Evolutionary conservation across 306 rosid genomes (phyloP), one percentile per base, ranked within the genome.

Genomic region (Citrullus colocynthis): DNA sequence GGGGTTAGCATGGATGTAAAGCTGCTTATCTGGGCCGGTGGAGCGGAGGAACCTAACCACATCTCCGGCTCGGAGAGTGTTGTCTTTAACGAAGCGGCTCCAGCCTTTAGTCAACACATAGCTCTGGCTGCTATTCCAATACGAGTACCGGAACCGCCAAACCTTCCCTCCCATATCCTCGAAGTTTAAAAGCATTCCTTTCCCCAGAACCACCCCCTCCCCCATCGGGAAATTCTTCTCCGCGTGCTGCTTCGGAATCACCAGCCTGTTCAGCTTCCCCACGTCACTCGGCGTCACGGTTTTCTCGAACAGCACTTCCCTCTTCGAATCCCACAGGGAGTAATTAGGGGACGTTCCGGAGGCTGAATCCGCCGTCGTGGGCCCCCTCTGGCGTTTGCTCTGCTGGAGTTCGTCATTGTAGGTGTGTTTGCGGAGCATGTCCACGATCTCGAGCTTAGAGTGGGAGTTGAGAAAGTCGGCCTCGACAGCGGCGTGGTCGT

Each of bases 211-310:
- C 11, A 56, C 24, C 2, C 74, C 70, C 13, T 32, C 52, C 3
- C 59, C 78, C 78, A 72, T 17, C 6, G 84, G 89, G 65, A 86
- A 86, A 59, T 81, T 80, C 79, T 76, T 78, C 83, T 86, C 89
- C 28, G 86, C 89, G 37, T 79, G 83, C 18, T 83, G 86, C 14
- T 86, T 86, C 3, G 89, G 89, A 12, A 86, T 81, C 6, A 86
- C 88, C 67, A 86, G 63, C 3, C 86, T 78, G 80, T 86, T 83
- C 9, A 86, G 56, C 34, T 80, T 86, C 75, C 89, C 89, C 11
- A 86, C 89, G 55, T 86, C 89, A 55, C 89, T 86, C 10, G 86
- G 85, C n/a, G 89, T 86, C 17, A 83, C 83, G 59, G 65, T 78
- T 49, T 86, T 86, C 75, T 86, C 89, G 7, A 86, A 86, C 66